Base-by-base conservation (phyloP, 345 rosid genomes). In the Viola odorata region DNA sequence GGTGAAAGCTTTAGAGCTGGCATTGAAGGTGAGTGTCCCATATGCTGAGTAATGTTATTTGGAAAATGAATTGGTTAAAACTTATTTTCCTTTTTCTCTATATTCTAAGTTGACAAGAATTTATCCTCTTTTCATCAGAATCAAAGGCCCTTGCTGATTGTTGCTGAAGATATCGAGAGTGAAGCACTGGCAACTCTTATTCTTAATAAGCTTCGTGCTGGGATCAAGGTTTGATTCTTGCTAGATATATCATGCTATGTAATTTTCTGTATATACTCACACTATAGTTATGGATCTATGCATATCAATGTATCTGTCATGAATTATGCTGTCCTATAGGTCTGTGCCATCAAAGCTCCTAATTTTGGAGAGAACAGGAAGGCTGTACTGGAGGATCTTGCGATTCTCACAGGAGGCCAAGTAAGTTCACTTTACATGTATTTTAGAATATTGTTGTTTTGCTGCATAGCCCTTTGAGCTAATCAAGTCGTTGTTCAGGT, bases 351-450 rank as follows among this genome's bases (percentile, higher is more conserved):
- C 57, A 94, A 94, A 69, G 97, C 99, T 53, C 95, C 99, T 57
- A 97, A 97, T 61, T 94, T 94, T 76, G 97, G 99, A 65, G 99
- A 94, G 75, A 94, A 86, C 81, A 76, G 97, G 75, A 94, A 85
- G 77, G 81, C 97, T 39, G 75, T 70, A 63, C 69, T 94, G 69
- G 90, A 88, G 12, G 99, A 94, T 81, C 91, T 94, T 66, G 95
- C 99, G 17, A 73, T 50, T 47, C 94, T 94, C 68, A 90, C 99
- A 0, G 99, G 97, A 61, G 99, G 87, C 16, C 77, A 94, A 75
- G 99, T 85, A 67, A 73, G 83, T 72, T 45, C 0, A 53, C 56
- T 57, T 70, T 57, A 12, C 58, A 11, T 1, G 14, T 39, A 45
- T 15, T 12, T 50, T 40, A 13, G 6, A 32, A 7, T 45, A 5